These are phyloP conservation scores for Medicago arabica DNA, from an alignment of 306 rosid genomes.

Conservation along the genomic window DNA sequence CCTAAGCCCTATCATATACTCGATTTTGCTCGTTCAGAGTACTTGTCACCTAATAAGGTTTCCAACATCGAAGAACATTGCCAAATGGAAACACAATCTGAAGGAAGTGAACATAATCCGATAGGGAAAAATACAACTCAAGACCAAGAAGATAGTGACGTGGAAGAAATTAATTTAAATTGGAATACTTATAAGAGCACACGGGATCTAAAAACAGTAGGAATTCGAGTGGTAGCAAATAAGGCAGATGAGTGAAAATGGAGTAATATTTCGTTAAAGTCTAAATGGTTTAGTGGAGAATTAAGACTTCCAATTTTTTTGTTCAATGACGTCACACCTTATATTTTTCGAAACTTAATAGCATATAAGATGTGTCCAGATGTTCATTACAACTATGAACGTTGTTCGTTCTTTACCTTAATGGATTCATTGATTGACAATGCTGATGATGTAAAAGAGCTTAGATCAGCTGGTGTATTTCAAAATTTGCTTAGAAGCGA, in stretches of 20 bases:
- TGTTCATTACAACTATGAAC: not conserved
- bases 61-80: not conserved
- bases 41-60: not conserved
- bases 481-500: conserved; percentile 16
- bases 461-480: conserved; percentile 14
- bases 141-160: too few species aligned
- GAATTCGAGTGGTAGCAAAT: not conserved
- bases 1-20: not conserved
- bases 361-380: conserved; percentile 31
- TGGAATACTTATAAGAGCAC: conserved; percentile 4
- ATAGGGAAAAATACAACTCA: not conserved
- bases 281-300: conserved; percentile 29
- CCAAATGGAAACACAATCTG: too few species aligned
- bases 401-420: conserved; percentile 9
- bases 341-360: not conserved
- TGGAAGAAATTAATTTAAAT: not conserved
- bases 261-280: conserved; percentile 7
- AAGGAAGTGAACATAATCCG: not conserved
- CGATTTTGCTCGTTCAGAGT: fast-evolving
- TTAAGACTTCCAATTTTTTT: not conserved
- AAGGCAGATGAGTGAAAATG: not conserved
- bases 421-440: conserved; percentile 20
- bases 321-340: not conserved
- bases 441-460: conserved; percentile 25
- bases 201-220: conserved; percentile 4